These are phyloP conservation scores for Vanrija pseudolonga DNA, from an alignment of 1,284 basidiomycete species.

Conservation along the genomic window DNA sequence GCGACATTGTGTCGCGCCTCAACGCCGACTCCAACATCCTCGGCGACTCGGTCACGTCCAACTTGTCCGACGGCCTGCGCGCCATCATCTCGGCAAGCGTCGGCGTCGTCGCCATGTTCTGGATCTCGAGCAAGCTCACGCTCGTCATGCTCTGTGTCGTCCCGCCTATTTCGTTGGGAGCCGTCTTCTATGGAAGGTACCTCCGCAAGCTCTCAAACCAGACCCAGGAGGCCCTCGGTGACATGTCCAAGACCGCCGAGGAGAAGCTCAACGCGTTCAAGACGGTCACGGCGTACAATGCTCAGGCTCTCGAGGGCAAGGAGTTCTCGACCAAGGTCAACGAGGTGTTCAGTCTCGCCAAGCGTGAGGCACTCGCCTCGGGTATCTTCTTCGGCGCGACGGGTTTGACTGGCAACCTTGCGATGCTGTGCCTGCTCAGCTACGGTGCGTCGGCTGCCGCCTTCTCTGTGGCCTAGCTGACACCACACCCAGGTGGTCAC, in stretches of 20 bases:
- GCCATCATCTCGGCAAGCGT: constrained; percentile 84
- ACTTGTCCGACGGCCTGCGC: constrained; percentile 81
- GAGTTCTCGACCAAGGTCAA: constrained; percentile 58
- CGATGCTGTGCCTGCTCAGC: constrained; percentile 79
- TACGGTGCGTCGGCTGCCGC: constrained; percentile 57
- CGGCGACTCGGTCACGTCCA: constrained; percentile 88
- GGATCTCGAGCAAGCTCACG: constrained; percentile 85
- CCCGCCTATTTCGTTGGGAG: constrained; percentile 90
- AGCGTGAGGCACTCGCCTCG: constrained; percentile 83
- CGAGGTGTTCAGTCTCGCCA: constrained; percentile 69
- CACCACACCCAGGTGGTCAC: constrained; percentile 56
- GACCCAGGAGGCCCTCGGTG: constrained; percentile 90
- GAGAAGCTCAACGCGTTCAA: constrained; percentile 90
- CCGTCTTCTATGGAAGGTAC: constrained; percentile 94
- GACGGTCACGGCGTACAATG: constrained; percentile 88
- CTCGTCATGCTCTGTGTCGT: constrained; percentile 90
- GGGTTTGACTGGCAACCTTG: constrained; percentile 92
- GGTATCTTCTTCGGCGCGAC: constrained; percentile 91
- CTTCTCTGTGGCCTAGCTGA: too few species aligned
- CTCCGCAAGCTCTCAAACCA: constrained; percentile 84
- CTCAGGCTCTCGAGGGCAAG: constrained; percentile 63
- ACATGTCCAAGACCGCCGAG: constrained; percentile 88
- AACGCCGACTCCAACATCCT: constrained; percentile 92
- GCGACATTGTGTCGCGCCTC: constrained; percentile 87
- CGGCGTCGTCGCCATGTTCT: constrained; percentile 93